A percentile compares a stretch with the other conserved stretches of the same genome.
Evolutionary conservation across 2,329 filamentous ascomycete genomes (phyloP).

Genomic region (Alternaria sp.): DNA sequence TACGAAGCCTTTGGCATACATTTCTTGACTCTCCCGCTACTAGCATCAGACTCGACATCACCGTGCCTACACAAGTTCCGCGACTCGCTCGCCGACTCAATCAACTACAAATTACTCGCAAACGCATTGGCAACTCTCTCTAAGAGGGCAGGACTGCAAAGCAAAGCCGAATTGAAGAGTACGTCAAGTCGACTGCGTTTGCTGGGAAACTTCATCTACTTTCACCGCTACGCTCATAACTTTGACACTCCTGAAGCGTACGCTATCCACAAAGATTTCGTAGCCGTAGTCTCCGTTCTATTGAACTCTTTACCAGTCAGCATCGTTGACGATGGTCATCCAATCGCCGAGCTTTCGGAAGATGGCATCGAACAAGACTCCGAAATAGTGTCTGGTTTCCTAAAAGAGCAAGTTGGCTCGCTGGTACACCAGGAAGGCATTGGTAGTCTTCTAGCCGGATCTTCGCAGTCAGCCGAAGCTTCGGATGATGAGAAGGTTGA

Average conservation of each 20-base stretch:
- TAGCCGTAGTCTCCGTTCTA: constrained; percentile 63
- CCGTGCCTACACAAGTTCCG: constrained; percentile 36
- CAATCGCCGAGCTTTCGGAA: constrained; percentile 41
- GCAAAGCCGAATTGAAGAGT: constrained; percentile 41
- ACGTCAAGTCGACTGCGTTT: constrained; percentile 62
- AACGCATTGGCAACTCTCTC: constrained; percentile 43
- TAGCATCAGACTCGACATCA: constrained; percentile 37
- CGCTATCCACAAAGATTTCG: constrained; percentile 62
- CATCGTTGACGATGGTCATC: constrained; percentile 59
- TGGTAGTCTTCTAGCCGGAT: constrained; percentile 64
- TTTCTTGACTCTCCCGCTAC: constrained; percentile 55
- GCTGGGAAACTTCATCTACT: constrained; percentile 67
- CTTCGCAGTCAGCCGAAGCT: constrained; percentile 46
- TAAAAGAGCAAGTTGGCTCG: constrained; percentile 71
- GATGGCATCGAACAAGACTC: constrained; percentile 29
- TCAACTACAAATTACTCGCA: constrained; percentile 60
- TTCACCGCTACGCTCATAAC: constrained; percentile 60
- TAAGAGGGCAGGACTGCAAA: constrained; percentile 35
- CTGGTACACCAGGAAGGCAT: constrained; percentile 81
- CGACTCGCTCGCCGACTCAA: constrained; percentile 54
- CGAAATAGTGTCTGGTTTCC: constrained; percentile 55
- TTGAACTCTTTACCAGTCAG: constrained; percentile 65
- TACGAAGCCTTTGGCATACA: constrained; percentile 51
- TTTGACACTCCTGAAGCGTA: constrained; percentile 49
- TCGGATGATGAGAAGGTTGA: constrained; percentile 53